Conservation (phyloP, 2,329 filamentous ascomycete genomes). For the Colletotrichum sp. region DNA sequence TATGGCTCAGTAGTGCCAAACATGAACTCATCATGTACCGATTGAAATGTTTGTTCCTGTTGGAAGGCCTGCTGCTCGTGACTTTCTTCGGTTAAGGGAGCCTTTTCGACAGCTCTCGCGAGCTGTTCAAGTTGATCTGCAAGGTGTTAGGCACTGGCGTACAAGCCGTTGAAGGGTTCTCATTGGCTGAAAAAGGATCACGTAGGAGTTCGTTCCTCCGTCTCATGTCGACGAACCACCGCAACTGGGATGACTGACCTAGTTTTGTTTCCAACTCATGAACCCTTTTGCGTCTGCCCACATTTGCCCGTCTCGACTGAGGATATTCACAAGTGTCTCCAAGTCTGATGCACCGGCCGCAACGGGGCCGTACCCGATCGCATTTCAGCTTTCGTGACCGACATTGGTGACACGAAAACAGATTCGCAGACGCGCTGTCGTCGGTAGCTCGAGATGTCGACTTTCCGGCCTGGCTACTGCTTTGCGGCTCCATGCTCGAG, state of each 20-base stretch:
- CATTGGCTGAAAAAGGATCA: neutral
- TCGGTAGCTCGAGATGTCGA: neutral
- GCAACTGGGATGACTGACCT: neutral
- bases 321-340: constrained; percentile 30
- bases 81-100: neutral
- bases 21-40: neutral
- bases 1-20: neutral
- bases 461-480: neutral
- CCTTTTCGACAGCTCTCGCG: constrained; percentile 24
- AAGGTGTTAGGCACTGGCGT: constrained; percentile 22
- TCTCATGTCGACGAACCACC: neutral
- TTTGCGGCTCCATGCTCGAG: neutral
- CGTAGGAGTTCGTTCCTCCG: neutral
- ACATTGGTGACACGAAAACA: constrained; percentile 31
- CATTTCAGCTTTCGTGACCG: constrained; percentile 33
- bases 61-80: constrained; percentile 1
- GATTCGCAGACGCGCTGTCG: neutral
- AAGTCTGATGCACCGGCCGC: constrained; percentile 28
- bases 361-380: constrained; percentile 29
- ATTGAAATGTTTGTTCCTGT: neutral
- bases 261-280: constrained; percentile 27
- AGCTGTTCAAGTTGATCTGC: neutral
- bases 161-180: neutral
- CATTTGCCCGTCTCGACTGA: constrained; percentile 22
- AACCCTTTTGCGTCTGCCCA: constrained; percentile 27